A percentile compares a stretch with the other conserved stretches of the same genome.
These are phyloP conservation scores for Heterobasidion irregulare DNA, from an alignment of 1,284 basidiomycete species.

Conservation along the genomic window DNA sequence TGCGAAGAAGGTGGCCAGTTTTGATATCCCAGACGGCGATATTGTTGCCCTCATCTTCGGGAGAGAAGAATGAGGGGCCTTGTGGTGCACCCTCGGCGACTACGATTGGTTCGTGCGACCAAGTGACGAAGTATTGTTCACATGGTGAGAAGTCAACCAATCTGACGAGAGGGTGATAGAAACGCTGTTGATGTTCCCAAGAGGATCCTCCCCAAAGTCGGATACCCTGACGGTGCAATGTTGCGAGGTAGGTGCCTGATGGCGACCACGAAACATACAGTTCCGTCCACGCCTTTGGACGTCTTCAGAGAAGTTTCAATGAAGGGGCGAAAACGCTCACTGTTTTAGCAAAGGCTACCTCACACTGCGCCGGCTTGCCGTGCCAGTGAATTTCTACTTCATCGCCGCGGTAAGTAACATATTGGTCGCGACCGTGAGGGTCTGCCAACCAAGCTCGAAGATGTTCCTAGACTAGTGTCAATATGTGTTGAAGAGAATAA, in stretches of 20 bases:
- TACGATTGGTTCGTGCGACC: slow-evolving; percentile 93
- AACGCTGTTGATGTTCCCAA: slow-evolving; percentile 82
- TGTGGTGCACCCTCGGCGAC: slow-evolving; percentile 78
- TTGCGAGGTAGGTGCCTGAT: slow-evolving; percentile 88
- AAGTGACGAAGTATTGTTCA: slow-evolving; percentile 96
- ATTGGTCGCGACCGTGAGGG: slow-evolving; percentile 89
- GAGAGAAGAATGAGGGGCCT: slow-evolving; percentile 82
- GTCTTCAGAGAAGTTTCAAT: not conserved
- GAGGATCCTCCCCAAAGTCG: slow-evolving; percentile 92
- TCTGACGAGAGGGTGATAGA: slow-evolving; percentile 93
- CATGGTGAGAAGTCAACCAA: slow-evolving; percentile 97
- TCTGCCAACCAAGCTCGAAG: slow-evolving; percentile 94
- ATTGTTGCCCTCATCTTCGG: slow-evolving; percentile 95
- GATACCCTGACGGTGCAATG: slow-evolving; percentile 93
- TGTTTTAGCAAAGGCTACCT: slow-evolving; percentile 68
- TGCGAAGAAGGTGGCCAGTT: slow-evolving; percentile 87
- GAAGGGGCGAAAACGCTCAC: slow-evolving; percentile 30
- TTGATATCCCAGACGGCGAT: slow-evolving; percentile 98
- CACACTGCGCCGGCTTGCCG: slow-evolving; percentile 82
- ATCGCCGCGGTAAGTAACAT: slow-evolving; percentile 89
- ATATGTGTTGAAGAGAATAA: not conserved
- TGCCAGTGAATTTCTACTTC: slow-evolving; percentile 94
- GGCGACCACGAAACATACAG: slow-evolving; percentile 98
- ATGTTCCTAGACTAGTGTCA: slow-evolving; percentile 63
- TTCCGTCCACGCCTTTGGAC: slow-evolving; percentile 76